phyloP scores from a whole-genome alignment of 768 basidiomycete species.

The Russula griseocarnosa region DNA sequence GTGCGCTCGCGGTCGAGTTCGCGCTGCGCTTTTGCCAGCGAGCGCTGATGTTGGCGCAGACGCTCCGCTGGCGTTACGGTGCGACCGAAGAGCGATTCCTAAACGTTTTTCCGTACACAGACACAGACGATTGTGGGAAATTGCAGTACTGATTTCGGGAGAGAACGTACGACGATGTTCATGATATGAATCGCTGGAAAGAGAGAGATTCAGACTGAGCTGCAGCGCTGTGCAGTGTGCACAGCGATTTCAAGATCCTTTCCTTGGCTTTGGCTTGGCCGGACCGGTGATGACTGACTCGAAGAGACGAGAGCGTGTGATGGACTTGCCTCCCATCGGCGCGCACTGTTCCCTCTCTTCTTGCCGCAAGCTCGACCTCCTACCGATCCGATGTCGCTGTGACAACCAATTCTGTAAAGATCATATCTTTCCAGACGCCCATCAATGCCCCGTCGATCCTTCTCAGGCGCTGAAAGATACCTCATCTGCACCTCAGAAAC shows the following conservation, averaged over 20 bases:
- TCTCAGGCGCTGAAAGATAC: constrained; percentile 10
- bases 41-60: constrained; percentile 92
- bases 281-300: background rate
- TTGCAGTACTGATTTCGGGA: background rate
- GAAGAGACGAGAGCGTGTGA: constrained; percentile 24
- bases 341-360: constrained; percentile 56
- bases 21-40: constrained; percentile 93
- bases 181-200: constrained; percentile 39
- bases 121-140: background rate
- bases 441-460: constrained; percentile 45
- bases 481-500: constrained; percentile 30
- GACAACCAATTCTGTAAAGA: constrained; percentile 54
- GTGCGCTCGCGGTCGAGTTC: constrained; percentile 94
- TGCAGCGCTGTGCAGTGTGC: background rate
- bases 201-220: background rate
- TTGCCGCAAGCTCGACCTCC: constrained; percentile 66
- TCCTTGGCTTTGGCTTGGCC: background rate
- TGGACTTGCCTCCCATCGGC: constrained; percentile 54
- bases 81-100: constrained; percentile 96
- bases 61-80: constrained; percentile 95
- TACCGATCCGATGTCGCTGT: constrained; percentile 72
- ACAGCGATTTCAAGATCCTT: too few species aligned
- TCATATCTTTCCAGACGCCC: constrained; percentile 58
- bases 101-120: background rate
- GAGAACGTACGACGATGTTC: constrained; percentile 69